These are phyloP conservation scores for Monosporascus sp. DNA, from an alignment of 2,329 filamentous ascomycete species.

Conservation along the genomic window DNA sequence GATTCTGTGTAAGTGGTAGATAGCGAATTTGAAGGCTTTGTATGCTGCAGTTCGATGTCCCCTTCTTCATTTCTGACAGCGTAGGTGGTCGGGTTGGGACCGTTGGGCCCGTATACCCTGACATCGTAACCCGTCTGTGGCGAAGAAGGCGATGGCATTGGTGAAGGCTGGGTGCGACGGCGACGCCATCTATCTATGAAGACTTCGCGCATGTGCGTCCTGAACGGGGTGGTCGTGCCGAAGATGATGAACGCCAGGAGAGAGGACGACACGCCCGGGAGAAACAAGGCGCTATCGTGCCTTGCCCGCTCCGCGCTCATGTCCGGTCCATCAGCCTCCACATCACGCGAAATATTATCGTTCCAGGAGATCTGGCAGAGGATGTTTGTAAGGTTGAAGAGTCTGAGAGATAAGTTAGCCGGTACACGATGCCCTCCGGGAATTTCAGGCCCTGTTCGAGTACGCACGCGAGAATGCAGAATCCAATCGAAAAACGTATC, in stretches of 20 bases:
- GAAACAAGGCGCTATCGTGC: constrained; percentile 28
- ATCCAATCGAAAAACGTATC: constrained; percentile 39
- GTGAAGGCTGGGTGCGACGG: neutral
- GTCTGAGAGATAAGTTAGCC: constrained; percentile 33
- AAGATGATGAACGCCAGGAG: constrained; percentile 35
- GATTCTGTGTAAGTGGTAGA: too few relatives aligned
- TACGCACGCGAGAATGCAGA: constrained; percentile 33
- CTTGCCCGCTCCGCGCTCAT: constrained; percentile 25
- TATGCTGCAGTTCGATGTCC: too few relatives aligned
- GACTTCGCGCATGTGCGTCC: constrained; percentile 20
- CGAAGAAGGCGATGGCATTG: neutral
- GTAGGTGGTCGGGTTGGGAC: neutral
- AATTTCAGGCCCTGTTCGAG: too few relatives aligned
- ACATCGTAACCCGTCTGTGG: neutral
- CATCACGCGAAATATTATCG: constrained; percentile 23
- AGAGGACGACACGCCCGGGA: constrained; percentile 32
- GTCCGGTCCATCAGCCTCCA: constrained; percentile 25
- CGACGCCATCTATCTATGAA: constrained; percentile 10
- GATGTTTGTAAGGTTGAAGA: constrained; percentile 28
- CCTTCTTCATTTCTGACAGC: too few relatives aligned
- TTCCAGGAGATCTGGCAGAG: constrained; percentile 17
- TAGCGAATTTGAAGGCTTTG: too few relatives aligned
- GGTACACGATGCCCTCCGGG: constrained; percentile 6
- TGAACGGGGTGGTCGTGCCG: constrained; percentile 34
- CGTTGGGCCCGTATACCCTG: neutral